phyloP scores from a whole-genome alignment of 495 filamentous ascomycete genomes.

The Xylaria palmicola region DNA sequence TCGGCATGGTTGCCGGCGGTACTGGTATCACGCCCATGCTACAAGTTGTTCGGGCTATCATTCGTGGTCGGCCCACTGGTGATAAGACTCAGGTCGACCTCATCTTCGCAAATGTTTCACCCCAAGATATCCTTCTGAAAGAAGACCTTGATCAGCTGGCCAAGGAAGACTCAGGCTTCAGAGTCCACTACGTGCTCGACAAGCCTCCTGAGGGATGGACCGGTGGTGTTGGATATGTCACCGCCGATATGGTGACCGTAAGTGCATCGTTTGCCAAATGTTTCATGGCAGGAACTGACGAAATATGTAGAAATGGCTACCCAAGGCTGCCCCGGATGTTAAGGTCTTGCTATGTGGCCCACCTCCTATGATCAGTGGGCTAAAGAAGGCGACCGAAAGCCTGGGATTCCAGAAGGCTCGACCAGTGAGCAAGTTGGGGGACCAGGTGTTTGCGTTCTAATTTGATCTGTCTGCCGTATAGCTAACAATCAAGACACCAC shows the following conservation, averaged over 20 bases:
- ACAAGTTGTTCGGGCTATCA: slow-evolving; percentile 87
- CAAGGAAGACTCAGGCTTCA: slow-evolving; percentile 73
- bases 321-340: slow-evolving; percentile 79
- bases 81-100: slow-evolving; percentile 88
- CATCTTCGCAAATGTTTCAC: slow-evolving; percentile 94
- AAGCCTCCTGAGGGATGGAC: slow-evolving; percentile 89
- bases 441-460: slow-evolving; percentile 98
- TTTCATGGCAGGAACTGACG: slow-evolving; percentile 35
- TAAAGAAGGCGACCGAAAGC: slow-evolving; percentile 91
- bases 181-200: slow-evolving; percentile 92
- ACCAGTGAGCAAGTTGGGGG: slow-evolving; percentile 93
- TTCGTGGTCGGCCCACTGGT: slow-evolving; percentile 73
- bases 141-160: slow-evolving; percentile 82
- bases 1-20: slow-evolving; percentile 97
- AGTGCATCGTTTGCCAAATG: slow-evolving; percentile 19
- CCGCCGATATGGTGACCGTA: slow-evolving; percentile 93
- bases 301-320: slow-evolving; percentile 60
- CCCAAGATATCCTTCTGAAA: slow-evolving; percentile 87
- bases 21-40: slow-evolving; percentile 99
- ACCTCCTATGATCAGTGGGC: slow-evolving; percentile 92
- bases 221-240: slow-evolving; percentile 91
- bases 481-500: too few species aligned
- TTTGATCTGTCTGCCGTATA: background rate
- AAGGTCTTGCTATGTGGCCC: slow-evolving; percentile 97
- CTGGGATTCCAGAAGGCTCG: slow-evolving; percentile 88